Evolutionary conservation across 1,284 basidiomycete species (phyloP), one percentile per base, ranked within the genome.

Genomic region (Trichosporon ovoides): DNA sequence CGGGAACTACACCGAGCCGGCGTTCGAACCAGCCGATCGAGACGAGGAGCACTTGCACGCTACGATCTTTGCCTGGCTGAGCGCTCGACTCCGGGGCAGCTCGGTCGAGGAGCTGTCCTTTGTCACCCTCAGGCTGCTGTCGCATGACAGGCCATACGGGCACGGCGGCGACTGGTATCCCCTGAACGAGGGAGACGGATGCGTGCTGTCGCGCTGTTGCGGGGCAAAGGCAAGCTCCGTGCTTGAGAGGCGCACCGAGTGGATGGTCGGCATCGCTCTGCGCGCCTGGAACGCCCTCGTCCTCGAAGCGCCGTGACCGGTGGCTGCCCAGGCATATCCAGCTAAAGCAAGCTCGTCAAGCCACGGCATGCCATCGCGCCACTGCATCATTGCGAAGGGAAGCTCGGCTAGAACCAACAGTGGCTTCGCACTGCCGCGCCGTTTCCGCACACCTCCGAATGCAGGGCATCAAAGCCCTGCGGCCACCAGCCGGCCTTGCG

Each of bases 71-170:
- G 54, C 54, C 4, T 68, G 70, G 50, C 61, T 73, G 14, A 43
- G 57, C 0, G 34, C 65, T 0, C 52, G 68, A 7, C 68, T 70
- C 51, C 69, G 69, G 0, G 34, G 48, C 7, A 68, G 66, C 9
- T 66, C 68, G 0, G 37, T 38, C 7, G 31, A 53, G 7, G 55
- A 69, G 38, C 50, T 67, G 10, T 34, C 56, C 13, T 73, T 73
- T 57, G 54, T 67, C 56, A 67, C 71, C n/a, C 62, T 55, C 2
- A 57, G 70, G 10, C 59, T 73, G 3, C 56, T 73, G 19, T 69
- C 67, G 12, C 48, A 49, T 24, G 71, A 73, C 19, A 19, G 54
- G 3, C 71, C 71, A 13, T 60, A 62, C 52, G 71, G 71, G 14
- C 37, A 64, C 53, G 43, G 40, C 20, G 68, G 64, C 3, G 34